Conservation (phyloP, 2,329 filamentous ascomycete genomes). For the Phaeosphaeria sp. region DNA sequence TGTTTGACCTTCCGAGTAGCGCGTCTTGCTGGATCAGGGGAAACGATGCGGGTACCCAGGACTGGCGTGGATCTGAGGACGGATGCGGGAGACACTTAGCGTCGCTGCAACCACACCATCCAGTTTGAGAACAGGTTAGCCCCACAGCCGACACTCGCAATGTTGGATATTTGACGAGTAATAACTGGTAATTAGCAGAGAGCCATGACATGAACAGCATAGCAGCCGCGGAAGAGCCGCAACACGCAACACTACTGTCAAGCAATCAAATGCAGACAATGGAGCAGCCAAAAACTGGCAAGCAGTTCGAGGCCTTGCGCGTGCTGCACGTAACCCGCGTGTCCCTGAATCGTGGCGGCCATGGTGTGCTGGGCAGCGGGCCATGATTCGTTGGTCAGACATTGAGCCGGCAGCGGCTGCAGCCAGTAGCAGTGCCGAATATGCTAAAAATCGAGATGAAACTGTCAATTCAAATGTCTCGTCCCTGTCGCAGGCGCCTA, state of each 20-base stretch:
- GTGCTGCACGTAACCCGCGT: constrained; percentile 29
- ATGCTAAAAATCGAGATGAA: constrained; percentile 33
- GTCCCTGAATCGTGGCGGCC: constrained; percentile 42
- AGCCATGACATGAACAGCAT: not conserved
- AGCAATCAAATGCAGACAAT: constrained; percentile 29
- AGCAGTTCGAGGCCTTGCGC: constrained; percentile 15
- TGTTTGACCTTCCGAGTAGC: constrained; percentile 29
- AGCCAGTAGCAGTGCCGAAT: constrained; percentile 29
- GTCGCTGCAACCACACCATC: constrained; percentile 28
- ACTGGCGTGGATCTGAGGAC: constrained; percentile 41
- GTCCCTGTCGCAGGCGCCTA: constrained; percentile 36
- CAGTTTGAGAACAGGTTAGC: constrained; percentile 36
- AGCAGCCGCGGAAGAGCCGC: constrained; percentile 20
- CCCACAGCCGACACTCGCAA: constrained; percentile 40
- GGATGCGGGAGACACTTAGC: constrained; percentile 40
- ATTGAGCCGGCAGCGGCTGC: constrained; percentile 31
- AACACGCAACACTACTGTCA: constrained; percentile 12
- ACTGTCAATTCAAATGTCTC: constrained; percentile 35
- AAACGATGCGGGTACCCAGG: constrained; percentile 38
- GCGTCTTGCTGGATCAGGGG: constrained; percentile 38
- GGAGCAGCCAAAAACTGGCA: constrained; percentile 27
- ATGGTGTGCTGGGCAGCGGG: constrained; percentile 23
- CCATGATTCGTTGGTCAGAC: constrained; percentile 38
- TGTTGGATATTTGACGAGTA: constrained; percentile 40
- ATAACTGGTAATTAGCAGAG: constrained; percentile 22